Base-by-base conservation (phyloP, 768 basidiomycete genomes). In the Leccinum olivaceopallidum region DNA sequence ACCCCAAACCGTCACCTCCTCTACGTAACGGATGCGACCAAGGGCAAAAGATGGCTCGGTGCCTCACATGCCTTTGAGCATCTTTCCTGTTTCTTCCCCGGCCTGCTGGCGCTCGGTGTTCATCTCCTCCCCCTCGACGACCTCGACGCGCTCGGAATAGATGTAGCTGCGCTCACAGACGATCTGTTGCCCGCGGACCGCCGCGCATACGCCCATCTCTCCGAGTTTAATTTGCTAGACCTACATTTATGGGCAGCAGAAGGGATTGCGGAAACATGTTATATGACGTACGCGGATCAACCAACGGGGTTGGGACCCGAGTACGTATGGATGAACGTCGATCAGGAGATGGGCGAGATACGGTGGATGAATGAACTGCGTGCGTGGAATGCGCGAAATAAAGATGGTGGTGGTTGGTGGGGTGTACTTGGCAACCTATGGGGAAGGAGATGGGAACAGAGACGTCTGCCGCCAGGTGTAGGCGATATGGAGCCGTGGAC, bases 51-150 rank as follows among this genome's bases (percentile, higher is more conserved):
- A 12, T 13, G 66, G 4, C 62, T 68, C n/a, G 44, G 57, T 1
- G 76, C 83, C 13, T 73, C 79, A 3, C 82, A 86, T 65, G 63
- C 64, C 12, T 83, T 90, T 61, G 88, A 92, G 64, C 90, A 92
- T 66, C 77, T 92, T 20, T 82, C 89, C 1, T 91, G 90, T 71
- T 92, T 91, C 76, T 79, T 90, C 57, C 89, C 89, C 0, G 90
- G 90, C 5, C 78, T 91, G 10, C 77, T 92, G 26, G 88, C 89
- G 6, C 81, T 92, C 3, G 90, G 90, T 16, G 88, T 75, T 5
- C 81, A 87, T 64, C 82, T 81, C 7, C 79, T 90, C 30, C 83
- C 83, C 6, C 76, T 87, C 49, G 77, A 87, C 61, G 71, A 82
- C 55, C 78, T 87, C 8, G 71, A 77, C 20, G 64, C 75, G 2